Evolutionary conservation across 495 filamentous ascomycete genomes (phyloP).

Genomic region (Cetradonia linearis): DNA sequence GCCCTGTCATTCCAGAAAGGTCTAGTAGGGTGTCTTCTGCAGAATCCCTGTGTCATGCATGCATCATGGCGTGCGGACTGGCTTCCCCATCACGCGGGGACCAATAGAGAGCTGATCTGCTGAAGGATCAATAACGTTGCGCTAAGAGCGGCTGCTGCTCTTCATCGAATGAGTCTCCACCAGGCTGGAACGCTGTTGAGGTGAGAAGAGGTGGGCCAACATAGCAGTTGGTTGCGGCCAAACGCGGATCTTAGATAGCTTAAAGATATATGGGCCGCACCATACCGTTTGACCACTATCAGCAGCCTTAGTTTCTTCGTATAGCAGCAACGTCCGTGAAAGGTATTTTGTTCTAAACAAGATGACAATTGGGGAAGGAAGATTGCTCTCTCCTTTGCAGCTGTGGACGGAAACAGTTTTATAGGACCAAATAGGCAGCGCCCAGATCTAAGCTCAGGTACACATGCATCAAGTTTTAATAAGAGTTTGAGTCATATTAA

Average conservation of each 20-base stretch:
- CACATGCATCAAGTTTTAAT: constrained; percentile 24
- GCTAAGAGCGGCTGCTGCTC: constrained; percentile 4
- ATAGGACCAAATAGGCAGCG: neutral
- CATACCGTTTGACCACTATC: neutral
- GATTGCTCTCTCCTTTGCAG: neutral
- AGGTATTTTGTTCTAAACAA: neutral
- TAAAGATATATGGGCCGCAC: neutral
- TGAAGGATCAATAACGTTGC: neutral
- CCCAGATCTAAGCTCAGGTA: constrained; percentile 19
- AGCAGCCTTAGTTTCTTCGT: neutral
- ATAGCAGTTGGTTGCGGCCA: neutral
- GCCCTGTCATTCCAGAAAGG: neutral
- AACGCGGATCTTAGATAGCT: neutral
- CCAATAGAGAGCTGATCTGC: neutral
- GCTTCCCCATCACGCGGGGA: neutral
- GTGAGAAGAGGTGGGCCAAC: neutral
- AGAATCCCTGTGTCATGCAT: neutral
- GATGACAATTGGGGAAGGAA: neutral
- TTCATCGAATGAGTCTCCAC: constrained; percentile 5
- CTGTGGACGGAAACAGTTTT: neutral
- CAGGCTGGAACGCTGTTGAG: neutral
- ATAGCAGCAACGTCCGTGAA: neutral
- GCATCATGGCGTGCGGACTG: neutral
- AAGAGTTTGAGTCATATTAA: constrained; percentile 1
- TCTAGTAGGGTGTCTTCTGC: neutral